Evolutionary conservation across 1,284 basidiomycete genomes (phyloP).

Genomic region (Rhodotorula sp.): DNA sequence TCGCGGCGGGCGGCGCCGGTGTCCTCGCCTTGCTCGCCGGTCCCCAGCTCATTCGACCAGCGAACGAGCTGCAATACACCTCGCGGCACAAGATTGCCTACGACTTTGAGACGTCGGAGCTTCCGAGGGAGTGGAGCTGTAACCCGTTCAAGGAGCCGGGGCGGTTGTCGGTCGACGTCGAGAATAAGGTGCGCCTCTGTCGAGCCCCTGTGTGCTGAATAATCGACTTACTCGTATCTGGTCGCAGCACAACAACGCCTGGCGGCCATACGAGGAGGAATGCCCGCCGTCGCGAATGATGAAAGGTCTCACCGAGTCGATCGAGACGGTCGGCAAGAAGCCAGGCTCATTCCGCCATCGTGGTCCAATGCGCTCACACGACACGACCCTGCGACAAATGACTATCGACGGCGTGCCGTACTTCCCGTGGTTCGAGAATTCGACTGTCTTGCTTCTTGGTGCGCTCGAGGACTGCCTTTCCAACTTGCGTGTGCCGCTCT

Average conservation of each 20-base stretch:
- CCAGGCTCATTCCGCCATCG: background rate
- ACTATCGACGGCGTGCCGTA: conserved; percentile 10
- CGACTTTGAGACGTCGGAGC: conserved; percentile 33
- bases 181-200: conserved; percentile 10
- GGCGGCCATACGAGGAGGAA: conserved; percentile 35
- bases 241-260: conserved; percentile 25
- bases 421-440: conserved; percentile 33
- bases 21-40: background rate
- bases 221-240: background rate
- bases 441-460: conserved; percentile 33
- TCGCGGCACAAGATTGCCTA: conserved; percentile 20
- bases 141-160: conserved; percentile 39
- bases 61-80: conserved; percentile 10
- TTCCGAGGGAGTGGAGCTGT: conserved; percentile 33
- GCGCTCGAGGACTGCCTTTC: no score
- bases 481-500: background rate
- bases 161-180: conserved; percentile 17
- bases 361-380: conserved; percentile 6
- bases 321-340: background rate
- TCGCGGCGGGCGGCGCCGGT: background rate
- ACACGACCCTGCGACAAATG: background rate
- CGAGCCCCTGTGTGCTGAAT: no score
- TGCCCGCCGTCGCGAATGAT: conserved; percentile 31
- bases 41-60: background rate
- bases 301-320: conserved; percentile 11